Percentiles rank a stretch among this genome's conserved stretches.
Conservation (phyloP, 2,329 filamentous ascomycete genomes). For the Colletotrichum salicis region DNA sequence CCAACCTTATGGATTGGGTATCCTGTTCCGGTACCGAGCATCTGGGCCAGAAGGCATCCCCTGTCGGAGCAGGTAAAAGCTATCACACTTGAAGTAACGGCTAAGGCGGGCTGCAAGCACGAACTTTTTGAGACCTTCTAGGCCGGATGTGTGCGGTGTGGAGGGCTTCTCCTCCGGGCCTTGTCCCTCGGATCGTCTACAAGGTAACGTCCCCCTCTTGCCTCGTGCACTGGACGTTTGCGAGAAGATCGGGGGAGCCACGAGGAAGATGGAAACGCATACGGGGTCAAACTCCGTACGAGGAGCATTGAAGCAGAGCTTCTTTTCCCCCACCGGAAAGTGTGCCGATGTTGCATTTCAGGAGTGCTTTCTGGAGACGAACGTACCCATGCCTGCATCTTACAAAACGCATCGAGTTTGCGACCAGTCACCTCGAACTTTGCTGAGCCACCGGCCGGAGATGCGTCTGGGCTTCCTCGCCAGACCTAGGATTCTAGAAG, state of each 20-base stretch:
- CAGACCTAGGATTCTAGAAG: neutral
- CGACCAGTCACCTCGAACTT: neutral
- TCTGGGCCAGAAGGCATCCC: constrained; percentile 22
- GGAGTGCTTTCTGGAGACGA: constrained; percentile 13
- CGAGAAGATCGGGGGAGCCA: constrained; percentile 1
- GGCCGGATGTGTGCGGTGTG: neutral
- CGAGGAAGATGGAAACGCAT: neutral
- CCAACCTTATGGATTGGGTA: neutral
- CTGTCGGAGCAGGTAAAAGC: constrained; percentile 5
- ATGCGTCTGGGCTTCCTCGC: neutral
- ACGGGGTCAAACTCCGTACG: neutral
- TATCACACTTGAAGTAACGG: constrained; percentile 12
- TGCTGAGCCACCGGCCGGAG: neutral
- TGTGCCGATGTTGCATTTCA: constrained; percentile 22
- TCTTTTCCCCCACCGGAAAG: neutral
- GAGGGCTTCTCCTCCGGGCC: neutral
- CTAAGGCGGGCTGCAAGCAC: constrained; percentile 17
- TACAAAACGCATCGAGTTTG: constrained; percentile 15
- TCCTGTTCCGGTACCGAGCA: constrained; percentile 12
- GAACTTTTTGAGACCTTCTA: constrained; percentile 8
- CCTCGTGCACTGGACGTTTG: neutral
- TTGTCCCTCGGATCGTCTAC: constrained; percentile 7
- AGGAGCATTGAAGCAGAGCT: neutral
- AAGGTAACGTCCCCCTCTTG: neutral
- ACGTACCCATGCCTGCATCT: neutral